Base-by-base conservation (phyloP, 164 flowering plant genomes). In the Echeveria elegans region DNA sequence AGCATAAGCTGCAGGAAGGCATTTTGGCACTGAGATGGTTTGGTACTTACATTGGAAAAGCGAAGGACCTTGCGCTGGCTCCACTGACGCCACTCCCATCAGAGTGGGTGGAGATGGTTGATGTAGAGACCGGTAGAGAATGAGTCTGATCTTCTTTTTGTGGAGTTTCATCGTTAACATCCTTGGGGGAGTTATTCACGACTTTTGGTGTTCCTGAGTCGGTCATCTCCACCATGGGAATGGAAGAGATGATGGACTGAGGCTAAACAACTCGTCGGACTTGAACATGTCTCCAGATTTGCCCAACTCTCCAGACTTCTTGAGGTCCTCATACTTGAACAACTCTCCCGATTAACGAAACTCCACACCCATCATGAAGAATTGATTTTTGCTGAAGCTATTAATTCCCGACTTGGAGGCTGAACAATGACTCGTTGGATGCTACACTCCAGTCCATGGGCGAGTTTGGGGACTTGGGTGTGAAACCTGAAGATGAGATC, bases 401-500 rank as follows among this genome's bases (percentile, higher is more conserved):
- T 62, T 76, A 71, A n/a, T 82, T 82, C 63, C 87, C 92, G 6
- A 80, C 64, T 23, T 83, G 86, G 69, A 90, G 78, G 74, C 98
- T 94, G 77, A 90, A 94, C 66, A 89, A 66, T 15, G 96, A 90
- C n/a, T 94, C 98, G 47, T 86, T 89, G 16, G 98, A 90, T 63
- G 92, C 86, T 26, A 72, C 70, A 72, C 98, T 90, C 98, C 97
- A 90, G 1, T 89, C 97, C 72, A 69, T 31, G 9, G 86, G 81
- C 1, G 82, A 62, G 8, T 76, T 24, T n/a, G n/a, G n/a, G 15
- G 85, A 64, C 48, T 72, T 77, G 72, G 77, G 74, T 4, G 70
- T 78, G 69, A 93, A 93, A 29, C 87, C 81, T 7, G 88, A 77
- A 26, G 88, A 58, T n/a, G 97, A 88, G 64, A 93, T 89, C 69